These are phyloP conservation scores for Bipolaris sorokiniana DNA, from an alignment of 2,329 filamentous ascomycete genomes.

Conservation along the genomic window DNA sequence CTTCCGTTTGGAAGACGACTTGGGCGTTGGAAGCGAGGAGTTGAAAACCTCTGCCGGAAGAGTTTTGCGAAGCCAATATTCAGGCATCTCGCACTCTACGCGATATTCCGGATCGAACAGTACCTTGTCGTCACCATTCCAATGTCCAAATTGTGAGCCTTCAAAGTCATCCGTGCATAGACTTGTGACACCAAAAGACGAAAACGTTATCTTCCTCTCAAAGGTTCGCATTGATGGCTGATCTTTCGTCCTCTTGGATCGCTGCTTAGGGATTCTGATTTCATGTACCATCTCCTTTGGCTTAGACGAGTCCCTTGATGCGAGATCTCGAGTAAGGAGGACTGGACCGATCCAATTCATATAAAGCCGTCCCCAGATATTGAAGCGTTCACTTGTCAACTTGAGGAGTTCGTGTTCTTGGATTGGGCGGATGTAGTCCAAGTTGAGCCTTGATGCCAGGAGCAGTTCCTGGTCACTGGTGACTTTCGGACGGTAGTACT, in stretches of 20 bases:
- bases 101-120: conserved; percentile 41
- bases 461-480: conserved; percentile 40
- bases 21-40: conserved; percentile 17
- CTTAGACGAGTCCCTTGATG: conserved; percentile 9
- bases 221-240: conserved; percentile 12
- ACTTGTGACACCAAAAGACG: conserved; percentile 39
- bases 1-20: conserved; percentile 23
- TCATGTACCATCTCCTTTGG: conserved; percentile 29
- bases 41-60: conserved; percentile 35
- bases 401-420: conserved; percentile 45
- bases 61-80: conserved; percentile 40
- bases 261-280: conserved; percentile 41
- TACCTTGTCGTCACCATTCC: conserved; percentile 20
- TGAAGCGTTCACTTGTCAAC: conserved; percentile 45
- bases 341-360: conserved; percentile 49
- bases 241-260: conserved; percentile 27
- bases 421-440: conserved; percentile 39
- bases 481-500: conserved; percentile 49
- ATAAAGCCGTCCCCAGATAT: conserved; percentile 48
- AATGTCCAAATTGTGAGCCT: conserved; percentile 35
- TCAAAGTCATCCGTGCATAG: conserved; percentile 39
- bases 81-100: conserved; percentile 48
- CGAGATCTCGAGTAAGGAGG: conserved; percentile 40
- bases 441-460: conserved; percentile 34
- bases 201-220: conserved; percentile 48